phyloP scores from a whole-genome alignment of 2,329 filamentous ascomycete genomes.

The Venturia pyrina region DNA sequence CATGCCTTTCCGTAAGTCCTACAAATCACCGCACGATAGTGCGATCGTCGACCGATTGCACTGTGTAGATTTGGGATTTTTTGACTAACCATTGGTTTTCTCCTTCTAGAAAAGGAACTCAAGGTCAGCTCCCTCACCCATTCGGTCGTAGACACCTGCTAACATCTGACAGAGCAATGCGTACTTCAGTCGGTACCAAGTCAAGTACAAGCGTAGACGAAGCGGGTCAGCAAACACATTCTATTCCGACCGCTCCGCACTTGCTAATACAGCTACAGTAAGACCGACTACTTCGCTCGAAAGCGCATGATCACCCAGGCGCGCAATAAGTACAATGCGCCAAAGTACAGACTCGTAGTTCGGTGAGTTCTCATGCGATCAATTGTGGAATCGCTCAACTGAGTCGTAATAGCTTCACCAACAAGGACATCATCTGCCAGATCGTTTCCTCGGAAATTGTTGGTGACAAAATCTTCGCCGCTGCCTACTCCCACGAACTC shows the following conservation, averaged over 20 bases:
- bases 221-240: slow-evolving; percentile 41
- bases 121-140: slow-evolving; percentile 11
- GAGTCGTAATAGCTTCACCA: slow-evolving; percentile 57
- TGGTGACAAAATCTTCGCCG: slow-evolving; percentile 91
- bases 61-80: not conserved
- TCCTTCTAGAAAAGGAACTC: not conserved
- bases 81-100: slow-evolving; percentile 16
- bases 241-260: no score
- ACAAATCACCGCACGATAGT: not conserved
- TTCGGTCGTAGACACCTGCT: not conserved
- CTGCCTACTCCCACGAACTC: slow-evolving; percentile 96
- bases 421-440: slow-evolving; percentile 98
- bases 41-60: not conserved
- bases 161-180: slow-evolving; percentile 11
- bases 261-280: no score
- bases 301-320: slow-evolving; percentile 99
- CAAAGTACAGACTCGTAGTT: slow-evolving; percentile 99
- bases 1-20: slow-evolving; percentile 1
- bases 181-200: slow-evolving; percentile 79
- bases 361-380: slow-evolving; percentile 34
- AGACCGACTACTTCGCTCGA: slow-evolving; percentile 99
- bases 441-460: slow-evolving; percentile 93
- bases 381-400: not conserved
- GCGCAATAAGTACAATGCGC: slow-evolving; percentile 99
- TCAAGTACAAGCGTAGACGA: slow-evolving; percentile 97